Percentiles rank a stretch among this genome's conserved stretches.
These are phyloP conservation scores for Xylariaceae sp. DNA, from an alignment of 2,329 filamentous ascomycete species.

Conservation along the genomic window DNA sequence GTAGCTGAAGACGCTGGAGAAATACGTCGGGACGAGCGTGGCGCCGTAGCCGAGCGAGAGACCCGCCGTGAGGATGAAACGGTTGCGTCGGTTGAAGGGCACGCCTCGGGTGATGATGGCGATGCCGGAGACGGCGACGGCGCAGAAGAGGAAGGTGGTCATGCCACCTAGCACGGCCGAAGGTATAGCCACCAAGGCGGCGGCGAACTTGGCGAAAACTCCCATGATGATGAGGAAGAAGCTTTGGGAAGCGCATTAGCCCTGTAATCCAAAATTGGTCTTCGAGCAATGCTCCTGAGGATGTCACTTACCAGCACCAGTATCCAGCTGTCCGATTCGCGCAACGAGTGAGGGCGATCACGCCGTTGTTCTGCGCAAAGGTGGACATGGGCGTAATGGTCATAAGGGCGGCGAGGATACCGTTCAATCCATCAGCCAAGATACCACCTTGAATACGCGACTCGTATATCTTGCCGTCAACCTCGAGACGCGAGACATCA, in stretches of 20 bases:
- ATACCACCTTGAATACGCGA: slow-evolving; percentile 76
- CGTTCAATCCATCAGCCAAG: slow-evolving; percentile 72
- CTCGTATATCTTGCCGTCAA: slow-evolving; percentile 68
- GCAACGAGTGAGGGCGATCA: slow-evolving; percentile 76
- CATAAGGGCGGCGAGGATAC: slow-evolving; percentile 69
- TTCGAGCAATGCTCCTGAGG: background rate
- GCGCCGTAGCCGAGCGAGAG: slow-evolving; percentile 70
- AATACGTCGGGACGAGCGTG: slow-evolving; percentile 64
- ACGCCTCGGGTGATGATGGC: slow-evolving; percentile 67
- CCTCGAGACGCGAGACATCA: slow-evolving; percentile 72
- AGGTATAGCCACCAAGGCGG: slow-evolving; percentile 73
- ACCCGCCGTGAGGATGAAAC: slow-evolving; percentile 76
- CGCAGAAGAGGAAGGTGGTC: slow-evolving; percentile 76
- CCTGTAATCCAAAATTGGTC: background rate
- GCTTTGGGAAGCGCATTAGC: slow-evolving; percentile 28
- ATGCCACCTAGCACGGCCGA: slow-evolving; percentile 62
- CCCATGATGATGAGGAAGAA: slow-evolving; percentile 78
- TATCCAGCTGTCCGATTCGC: slow-evolving; percentile 79
- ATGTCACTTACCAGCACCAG: slow-evolving; percentile 51
- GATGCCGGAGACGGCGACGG: slow-evolving; percentile 73
- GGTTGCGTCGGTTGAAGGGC: slow-evolving; percentile 71
- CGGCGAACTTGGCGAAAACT: slow-evolving; percentile 78
- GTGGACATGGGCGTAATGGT: slow-evolving; percentile 78
- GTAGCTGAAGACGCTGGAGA: slow-evolving; percentile 69
- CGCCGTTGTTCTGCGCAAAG: slow-evolving; percentile 81